Conservation (phyloP, 2,329 filamentous ascomycete species). For the Pleoardoris graminearum region DNA sequence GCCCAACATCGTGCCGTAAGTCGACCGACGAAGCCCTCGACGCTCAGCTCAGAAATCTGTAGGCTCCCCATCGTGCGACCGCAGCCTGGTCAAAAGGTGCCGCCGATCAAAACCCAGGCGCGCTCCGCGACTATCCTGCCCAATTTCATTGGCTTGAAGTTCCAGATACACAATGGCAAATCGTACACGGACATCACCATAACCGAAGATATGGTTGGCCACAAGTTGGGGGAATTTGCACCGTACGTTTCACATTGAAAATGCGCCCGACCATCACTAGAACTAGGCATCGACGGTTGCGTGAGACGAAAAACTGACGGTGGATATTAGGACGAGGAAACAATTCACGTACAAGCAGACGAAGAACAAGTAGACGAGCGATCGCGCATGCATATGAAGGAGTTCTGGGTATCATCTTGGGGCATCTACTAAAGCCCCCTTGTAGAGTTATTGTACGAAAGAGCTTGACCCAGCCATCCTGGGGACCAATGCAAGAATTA, state of each 20-base stretch:
- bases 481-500: slow-evolving; percentile 17
- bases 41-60: slow-evolving; percentile 27
- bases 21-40: slow-evolving; percentile 20
- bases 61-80: slow-evolving; percentile 66
- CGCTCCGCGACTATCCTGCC: slow-evolving; percentile 87
- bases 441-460: slow-evolving; percentile 43
- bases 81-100: slow-evolving; percentile 64
- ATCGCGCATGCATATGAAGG: slow-evolving; percentile 31
- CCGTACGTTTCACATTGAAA: slow-evolving; percentile 61
- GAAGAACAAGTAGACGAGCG: slow-evolving; percentile 64
- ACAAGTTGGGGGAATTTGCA: slow-evolving; percentile 92
- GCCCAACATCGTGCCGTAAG: slow-evolving; percentile 72
- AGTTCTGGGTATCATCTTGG: slow-evolving; percentile 44
- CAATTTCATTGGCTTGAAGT: slow-evolving; percentile 86
- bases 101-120: slow-evolving; percentile 82
- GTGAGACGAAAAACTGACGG: slow-evolving; percentile 14
- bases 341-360: slow-evolving; percentile 69
- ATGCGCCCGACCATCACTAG: background rate
- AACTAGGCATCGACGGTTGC: no score
- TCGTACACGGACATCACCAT: slow-evolving; percentile 79
- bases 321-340: slow-evolving; percentile 64
- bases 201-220: slow-evolving; percentile 94
- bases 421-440: slow-evolving; percentile 23
- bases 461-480: slow-evolving; percentile 20
- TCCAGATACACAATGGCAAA: slow-evolving; percentile 92